Evolutionary conservation across 306 rosid genomes (phyloP), one percentile per base, ranked within the genome.

Genomic region (barrel medic (Medicago truncatula)): DNA sequence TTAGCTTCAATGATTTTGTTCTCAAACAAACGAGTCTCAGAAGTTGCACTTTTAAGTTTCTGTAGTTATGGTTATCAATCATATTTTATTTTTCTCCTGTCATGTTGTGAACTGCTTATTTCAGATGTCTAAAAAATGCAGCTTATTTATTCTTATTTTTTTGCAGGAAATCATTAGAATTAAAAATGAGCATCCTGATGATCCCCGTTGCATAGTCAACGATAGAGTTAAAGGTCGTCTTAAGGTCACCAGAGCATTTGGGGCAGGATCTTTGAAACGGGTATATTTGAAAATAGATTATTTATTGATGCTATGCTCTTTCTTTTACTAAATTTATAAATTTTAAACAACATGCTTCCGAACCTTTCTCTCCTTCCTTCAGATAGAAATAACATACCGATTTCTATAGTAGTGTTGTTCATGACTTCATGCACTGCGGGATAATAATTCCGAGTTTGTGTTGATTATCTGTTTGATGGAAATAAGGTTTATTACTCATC

Each of bases 201-300:
- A 95, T 83, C 80, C 81, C 78, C 87, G 86, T 0, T 95, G 97
- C 58, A 90, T 95, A 78, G 92, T 90, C 83, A 95, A 95, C 63
- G 93, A 80, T 82, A 87, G 99, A 88, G 99, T 95, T 77, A 92
- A 92, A 83, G 96, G 98, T 4, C 98, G 98, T 71, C 97, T 95
- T 50, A 92, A 92, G 85, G 99, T 95, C 79, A 95, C 99, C 65
- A 85, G 99, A 86, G 97, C 99, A 5, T 95, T 95, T 81, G 97
- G 97, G 50, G 99, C 99, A 10, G 97, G 99, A 82, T 95, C 85
- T 88, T 88, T 95, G 86, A 95, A 95, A 83, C 93, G 90, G 99
- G 99, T 95, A 54, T 36, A 67, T 76, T 65, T 56, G 36, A 46
- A 59, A 78, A 57, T 75, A 44, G 76, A 78, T 53, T 38, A 39